These are phyloP conservation scores for Spathaspora passalidarum DNA, from an alignment of 805 yeast genomes.

Conservation along the genomic window DNA sequence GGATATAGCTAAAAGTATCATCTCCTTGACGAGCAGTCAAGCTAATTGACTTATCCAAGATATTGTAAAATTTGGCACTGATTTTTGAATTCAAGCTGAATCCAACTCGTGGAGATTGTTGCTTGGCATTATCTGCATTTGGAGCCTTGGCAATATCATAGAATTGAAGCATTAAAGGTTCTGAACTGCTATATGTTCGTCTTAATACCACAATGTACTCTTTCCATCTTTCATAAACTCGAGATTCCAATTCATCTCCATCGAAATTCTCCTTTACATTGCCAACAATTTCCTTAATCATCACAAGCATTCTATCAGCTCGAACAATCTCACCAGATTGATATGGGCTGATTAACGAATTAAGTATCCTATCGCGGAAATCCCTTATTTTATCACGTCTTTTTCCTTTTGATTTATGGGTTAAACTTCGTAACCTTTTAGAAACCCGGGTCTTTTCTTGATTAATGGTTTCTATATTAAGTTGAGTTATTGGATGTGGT, in stretches of 20 bases:
- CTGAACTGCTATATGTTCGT: constrained; percentile 47
- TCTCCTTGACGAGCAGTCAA: constrained; percentile 27
- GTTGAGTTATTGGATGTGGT: constrained; percentile 6
- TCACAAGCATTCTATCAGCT: constrained; percentile 66
- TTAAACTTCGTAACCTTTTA: constrained; percentile 18
- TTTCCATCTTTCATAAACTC: constrained; percentile 70
- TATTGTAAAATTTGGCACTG: constrained; percentile 54
- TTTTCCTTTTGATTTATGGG: constrained; percentile 21
- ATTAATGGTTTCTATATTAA: not conserved
- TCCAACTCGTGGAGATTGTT: constrained; percentile 7
- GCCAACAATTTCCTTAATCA: constrained; percentile 45
- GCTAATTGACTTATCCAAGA: constrained; percentile 68
- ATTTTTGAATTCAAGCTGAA: constrained; percentile 17
- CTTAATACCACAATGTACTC: constrained; percentile 75
- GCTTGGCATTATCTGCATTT: constrained; percentile 16
- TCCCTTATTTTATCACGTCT: constrained; percentile 16
- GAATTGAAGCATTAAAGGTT: constrained; percentile 64
- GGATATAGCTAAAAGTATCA: constrained; percentile 42
- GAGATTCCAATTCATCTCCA: constrained; percentile 49
- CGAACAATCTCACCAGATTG: constrained; percentile 62
- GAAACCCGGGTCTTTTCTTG: constrained; percentile 3
- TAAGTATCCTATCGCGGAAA: constrained; percentile 17
- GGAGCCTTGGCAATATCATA: constrained; percentile 40
- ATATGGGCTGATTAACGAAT: constrained; percentile 26
- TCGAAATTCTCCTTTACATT: constrained; percentile 17